Percentiles rank a stretch among this genome's conserved stretches.
These are phyloP conservation scores for Eucalyptus pumila DNA, from an alignment of 345 rosid genomes.

Conservation along the genomic window DNA sequence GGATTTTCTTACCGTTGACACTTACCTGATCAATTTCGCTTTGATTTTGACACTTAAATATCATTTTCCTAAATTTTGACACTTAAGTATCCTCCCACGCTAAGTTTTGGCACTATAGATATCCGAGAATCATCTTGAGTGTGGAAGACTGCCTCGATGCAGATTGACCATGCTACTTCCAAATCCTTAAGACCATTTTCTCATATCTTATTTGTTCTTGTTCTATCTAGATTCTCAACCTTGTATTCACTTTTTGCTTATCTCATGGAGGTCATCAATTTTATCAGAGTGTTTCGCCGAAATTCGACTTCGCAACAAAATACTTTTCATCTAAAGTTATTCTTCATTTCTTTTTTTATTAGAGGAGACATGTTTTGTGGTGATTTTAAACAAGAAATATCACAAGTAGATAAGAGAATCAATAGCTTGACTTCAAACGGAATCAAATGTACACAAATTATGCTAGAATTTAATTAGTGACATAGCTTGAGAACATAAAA, in stretches of 20 bases:
- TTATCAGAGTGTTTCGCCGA: background rate
- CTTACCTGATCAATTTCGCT: no score
- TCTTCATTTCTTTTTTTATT: background rate
- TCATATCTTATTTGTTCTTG: background rate
- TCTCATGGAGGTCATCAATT: background rate
- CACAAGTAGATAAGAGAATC: background rate
- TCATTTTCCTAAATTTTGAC: no score
- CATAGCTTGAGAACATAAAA: background rate
- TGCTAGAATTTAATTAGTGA: accelerated
- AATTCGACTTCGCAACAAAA: no score
- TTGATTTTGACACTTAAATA: accelerated
- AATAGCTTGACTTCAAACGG: background rate
- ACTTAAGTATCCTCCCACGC: accelerated
- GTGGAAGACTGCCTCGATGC: background rate
- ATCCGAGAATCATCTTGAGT: no score
- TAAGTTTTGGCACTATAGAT: no score
- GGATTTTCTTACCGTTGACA: no score
- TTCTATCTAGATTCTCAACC: background rate
- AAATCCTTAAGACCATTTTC: background rate
- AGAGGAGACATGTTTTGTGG: background rate
- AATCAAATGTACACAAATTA: background rate
- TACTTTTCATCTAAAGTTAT: no score
- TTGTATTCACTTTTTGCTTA: background rate
- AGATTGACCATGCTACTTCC: background rate
- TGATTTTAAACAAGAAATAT: no score